A percentile compares a stretch with the other conserved stretches of the same genome.
Evolutionary conservation across 164 flowering plant species (phyloP).

Genomic region (Nymphaea colorata): DNA sequence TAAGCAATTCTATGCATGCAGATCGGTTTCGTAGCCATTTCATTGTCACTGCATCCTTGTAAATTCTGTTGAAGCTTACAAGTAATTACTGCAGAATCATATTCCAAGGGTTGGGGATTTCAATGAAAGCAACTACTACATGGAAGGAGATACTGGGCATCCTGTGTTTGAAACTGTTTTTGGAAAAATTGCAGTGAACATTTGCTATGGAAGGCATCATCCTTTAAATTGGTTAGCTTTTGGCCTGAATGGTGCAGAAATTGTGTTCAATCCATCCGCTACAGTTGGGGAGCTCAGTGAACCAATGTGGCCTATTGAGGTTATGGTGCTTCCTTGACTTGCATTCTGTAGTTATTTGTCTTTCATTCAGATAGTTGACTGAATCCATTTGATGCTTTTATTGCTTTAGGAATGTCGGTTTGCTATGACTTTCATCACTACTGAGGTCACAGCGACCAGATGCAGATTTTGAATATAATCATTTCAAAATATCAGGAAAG

Average conservation of each 20-base stretch:
- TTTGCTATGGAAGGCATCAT: constrained; percentile 98
- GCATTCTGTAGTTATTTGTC: background rate
- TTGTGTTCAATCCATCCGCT: constrained; percentile 96
- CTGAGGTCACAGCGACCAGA: too few species aligned
- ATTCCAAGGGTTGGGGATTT: constrained; percentile 98
- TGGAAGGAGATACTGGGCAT: constrained; percentile 98
- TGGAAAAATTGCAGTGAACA: constrained; percentile 88
- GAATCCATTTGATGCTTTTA: too few species aligned
- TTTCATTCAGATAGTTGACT: too few species aligned
- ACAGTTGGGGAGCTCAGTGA: constrained; percentile 99
- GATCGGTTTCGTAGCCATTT: background rate
- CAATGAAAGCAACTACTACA: constrained; percentile 96
- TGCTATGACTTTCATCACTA: too few species aligned
- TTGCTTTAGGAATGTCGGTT: too few species aligned
- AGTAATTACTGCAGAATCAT: constrained; percentile 57
- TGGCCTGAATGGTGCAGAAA: constrained; percentile 97
- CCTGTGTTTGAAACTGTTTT: constrained; percentile 94
- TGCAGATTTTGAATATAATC: too few species aligned
- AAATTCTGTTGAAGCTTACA: background rate
- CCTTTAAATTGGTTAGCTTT: constrained; percentile 98
- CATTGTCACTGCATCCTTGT: background rate
- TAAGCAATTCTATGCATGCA: constrained; percentile 13
- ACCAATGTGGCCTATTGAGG: constrained; percentile 99
- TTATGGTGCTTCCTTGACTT: constrained; percentile 6
- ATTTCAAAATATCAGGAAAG: too few species aligned